Evolutionary conservation across 2,329 filamentous ascomycete species (phyloP).

Genomic region (Trichoderma simmonsii): DNA sequence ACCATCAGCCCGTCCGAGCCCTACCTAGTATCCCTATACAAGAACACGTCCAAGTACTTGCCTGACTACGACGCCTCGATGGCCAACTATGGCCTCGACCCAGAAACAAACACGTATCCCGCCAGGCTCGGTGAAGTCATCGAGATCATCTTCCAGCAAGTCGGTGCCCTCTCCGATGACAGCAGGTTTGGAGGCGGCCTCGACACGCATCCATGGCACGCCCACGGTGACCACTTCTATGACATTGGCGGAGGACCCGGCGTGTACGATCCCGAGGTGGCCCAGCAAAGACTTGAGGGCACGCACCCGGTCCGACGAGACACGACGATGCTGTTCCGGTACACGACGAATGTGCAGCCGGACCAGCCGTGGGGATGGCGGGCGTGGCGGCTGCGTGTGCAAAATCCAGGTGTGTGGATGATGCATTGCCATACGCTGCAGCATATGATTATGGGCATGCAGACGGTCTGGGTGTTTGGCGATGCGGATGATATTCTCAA

Average conservation of each 20-base stretch:
- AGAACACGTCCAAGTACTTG: constrained; percentile 7
- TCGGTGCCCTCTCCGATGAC: constrained; percentile 29
- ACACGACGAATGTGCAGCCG: constrained; percentile 39
- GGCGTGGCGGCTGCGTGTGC: constrained; percentile 53
- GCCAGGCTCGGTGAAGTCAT: constrained; percentile 55
- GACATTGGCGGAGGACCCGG: constrained; percentile 21
- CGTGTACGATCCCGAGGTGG: constrained; percentile 9
- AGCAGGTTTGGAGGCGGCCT: constrained; percentile 27
- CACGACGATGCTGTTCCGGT: constrained; percentile 56
- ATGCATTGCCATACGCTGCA: constrained; percentile 58
- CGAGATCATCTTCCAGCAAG: constrained; percentile 50
- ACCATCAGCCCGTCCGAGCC: constrained; percentile 14
- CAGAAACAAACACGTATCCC: constrained; percentile 47
- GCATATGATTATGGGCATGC: constrained; percentile 54
- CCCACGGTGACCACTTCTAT: constrained; percentile 20
- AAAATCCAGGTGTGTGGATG: constrained; percentile 54
- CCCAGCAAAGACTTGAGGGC: constrained; percentile 8
- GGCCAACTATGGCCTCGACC: constrained; percentile 53
- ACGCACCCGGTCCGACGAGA: constrained; percentile 38
- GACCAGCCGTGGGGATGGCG: constrained; percentile 53
- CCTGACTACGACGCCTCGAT: constrained; percentile 52
- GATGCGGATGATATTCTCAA: constrained; percentile 23
- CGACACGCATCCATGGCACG: constrained; percentile 22
- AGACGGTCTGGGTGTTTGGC: constrained; percentile 28
- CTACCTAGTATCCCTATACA: constrained; percentile 21